Evolutionary conservation across 129 eudicot genomes (phyloP), one percentile per base, ranked within the genome.

Genomic region (Silybum marianum): DNA sequence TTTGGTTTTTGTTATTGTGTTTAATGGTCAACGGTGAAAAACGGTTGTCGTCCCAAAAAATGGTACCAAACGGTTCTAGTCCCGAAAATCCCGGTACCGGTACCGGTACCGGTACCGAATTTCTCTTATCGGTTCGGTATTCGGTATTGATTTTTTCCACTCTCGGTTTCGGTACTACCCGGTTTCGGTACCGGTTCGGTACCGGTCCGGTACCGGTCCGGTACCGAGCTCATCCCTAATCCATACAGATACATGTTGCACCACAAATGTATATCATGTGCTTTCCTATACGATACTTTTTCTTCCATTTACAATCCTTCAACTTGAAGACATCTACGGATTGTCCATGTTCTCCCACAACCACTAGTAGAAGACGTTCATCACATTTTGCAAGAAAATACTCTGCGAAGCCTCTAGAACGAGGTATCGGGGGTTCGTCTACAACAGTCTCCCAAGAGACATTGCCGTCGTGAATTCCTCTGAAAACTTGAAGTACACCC

Each of bases 351-450:
- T 54, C 62, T 4, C 62, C 62, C 39, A 77, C 28, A 1, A 71
- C 11, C 1, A 85, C 79, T 36, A 42, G 71, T 3, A 81, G 26
- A 71, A 85, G 71, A 21, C 36, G 44, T 18, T 73, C 68, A 74
- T 26, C 81, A 39, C 81, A 78, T 73, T 28, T n/a, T 21, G 14
- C 7, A 3, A 85, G 18, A 32, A 36, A 76, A 39, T 21, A 9
- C 40, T 72, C 18, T 19, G 7, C 2, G 0, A 9, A 0, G 69
- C 39, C 36, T 7, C 21, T 34, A 30, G 3, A 1, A 30, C 34
- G 4, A 30, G 34, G 34, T 30, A 30, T 30, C 11, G 74, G 77
- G 19, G 78, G 28, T 16, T 72, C 21, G 4, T 12, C 83, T 7
- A 18, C 23, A 19, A 58, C 6, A 1, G 19, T 6, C 21, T 51